These are phyloP conservation scores for Bryoerythrophyllum caledonicum DNA, from an alignment of 225 moss, liverwort and hornwort species.

Conservation along the genomic window DNA sequence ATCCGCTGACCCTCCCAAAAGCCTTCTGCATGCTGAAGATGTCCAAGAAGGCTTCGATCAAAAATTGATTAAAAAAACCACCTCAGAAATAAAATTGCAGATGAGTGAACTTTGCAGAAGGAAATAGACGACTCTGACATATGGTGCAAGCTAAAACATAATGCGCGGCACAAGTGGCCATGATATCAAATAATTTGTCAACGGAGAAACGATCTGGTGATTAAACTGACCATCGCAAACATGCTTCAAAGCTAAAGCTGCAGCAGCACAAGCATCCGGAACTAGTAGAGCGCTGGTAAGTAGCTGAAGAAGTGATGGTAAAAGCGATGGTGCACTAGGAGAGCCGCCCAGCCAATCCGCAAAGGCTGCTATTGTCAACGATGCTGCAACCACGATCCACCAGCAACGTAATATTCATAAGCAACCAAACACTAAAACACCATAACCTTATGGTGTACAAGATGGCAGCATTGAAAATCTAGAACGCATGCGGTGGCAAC, in stretches of 20 bases:
- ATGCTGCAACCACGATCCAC: slow-evolving; percentile 64
- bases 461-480: neutral
- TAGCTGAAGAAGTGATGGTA: slow-evolving; percentile 74
- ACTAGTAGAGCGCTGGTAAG: slow-evolving; percentile 68
- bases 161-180: neutral
- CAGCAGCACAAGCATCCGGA: slow-evolving; percentile 87
- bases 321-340: slow-evolving; percentile 52
- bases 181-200: neutral
- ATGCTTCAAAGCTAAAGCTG: slow-evolving; percentile 95
- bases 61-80: neutral
- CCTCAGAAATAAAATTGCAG: neutral
- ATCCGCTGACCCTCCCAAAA: slow-evolving; percentile 74
- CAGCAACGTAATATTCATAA: slow-evolving; percentile 9
- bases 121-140: neutral
- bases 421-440: slow-evolving; percentile 14
- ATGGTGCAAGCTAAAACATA: neutral
- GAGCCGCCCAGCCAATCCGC: slow-evolving; percentile 90
- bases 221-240: slow-evolving; percentile 85
- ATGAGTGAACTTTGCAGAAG: neutral
- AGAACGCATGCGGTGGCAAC: neutral
- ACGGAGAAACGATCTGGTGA: neutral
- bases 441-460: neutral
- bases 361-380: slow-evolving; percentile 89
- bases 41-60: slow-evolving; percentile 21
- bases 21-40: slow-evolving; percentile 80